Evolutionary conservation across 2,329 filamentous ascomycete genomes (phyloP), one percentile per base, ranked within the genome.

Genomic region (Sclerotinia nivalis): DNA sequence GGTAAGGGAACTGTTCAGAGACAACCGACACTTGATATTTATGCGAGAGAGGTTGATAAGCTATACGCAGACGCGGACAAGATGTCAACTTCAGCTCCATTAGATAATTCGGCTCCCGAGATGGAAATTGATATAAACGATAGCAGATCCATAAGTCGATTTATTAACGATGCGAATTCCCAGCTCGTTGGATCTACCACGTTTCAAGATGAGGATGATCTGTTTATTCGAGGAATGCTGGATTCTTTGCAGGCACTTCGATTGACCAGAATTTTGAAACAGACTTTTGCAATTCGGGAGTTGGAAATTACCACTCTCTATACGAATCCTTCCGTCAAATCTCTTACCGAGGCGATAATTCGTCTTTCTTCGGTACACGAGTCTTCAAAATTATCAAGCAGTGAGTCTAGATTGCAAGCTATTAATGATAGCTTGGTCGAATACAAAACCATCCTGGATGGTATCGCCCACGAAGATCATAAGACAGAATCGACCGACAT

Each of bases 1-100:
- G 73, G 73, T 0, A 82, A 82, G 67, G 80, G 80, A 2, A 81
- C 78, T 0, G 69, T 81, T 6, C 79, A 79, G 66, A 72, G 80
- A 25, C 68, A 66, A 18, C 56, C 69, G 34, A 78, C 77, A 10
- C 15, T 80, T 1, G 68, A 74, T 2, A 28, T 77, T 5, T 81
- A 80, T 56, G 65, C 45, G 9, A 22, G 20, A 9, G 47, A 49
- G 10, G 49, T 64, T 22, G 82, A 0, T 82, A 74, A 56, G 71
- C 68, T 2, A 72, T 64, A 64, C 1, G 31, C 25, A 1, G 25
- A 47, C 8, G 31, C 31, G 0, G 43, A 64, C 2, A 49, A n/a
- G 31, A 58, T 58, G 22, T 58, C 22, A 2, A n/a, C 4, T 4
- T 58, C 55, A n/a, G 22, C 31, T 58, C 10, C 20, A 8, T 7